phyloP scores from a whole-genome alignment of 257 asterid species.

The Solanum stenotomum region DNA sequence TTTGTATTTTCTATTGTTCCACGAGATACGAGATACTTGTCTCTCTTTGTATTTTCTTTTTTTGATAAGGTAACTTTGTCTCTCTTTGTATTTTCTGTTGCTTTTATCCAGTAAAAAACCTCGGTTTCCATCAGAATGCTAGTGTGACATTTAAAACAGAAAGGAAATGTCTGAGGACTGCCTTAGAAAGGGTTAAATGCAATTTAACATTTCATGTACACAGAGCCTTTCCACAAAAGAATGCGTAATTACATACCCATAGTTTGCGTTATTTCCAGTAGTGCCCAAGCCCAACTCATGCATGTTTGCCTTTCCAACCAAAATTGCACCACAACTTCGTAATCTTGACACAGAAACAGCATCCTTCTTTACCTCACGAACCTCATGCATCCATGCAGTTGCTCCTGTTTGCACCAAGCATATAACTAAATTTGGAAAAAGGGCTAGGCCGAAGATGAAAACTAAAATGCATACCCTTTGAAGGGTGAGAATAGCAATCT shows the following conservation, averaged over 20 bases:
- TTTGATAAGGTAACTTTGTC: no score
- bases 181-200: background rate
- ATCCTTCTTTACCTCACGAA: conserved; percentile 64
- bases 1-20: no score
- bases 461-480: conserved; percentile 49
- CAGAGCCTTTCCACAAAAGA: background rate
- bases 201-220: background rate
- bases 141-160: background rate
- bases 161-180: background rate
- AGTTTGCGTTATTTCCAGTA: conserved; percentile 88
- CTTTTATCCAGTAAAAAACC: no score
- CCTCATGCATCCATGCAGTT: conserved; percentile 78
- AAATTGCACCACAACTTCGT: conserved; percentile 86
- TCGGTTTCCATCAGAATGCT: background rate
- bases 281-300: conserved; percentile 97
- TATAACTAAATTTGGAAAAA: background rate
- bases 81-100: no score
- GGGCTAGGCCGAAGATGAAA: background rate
- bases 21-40: no score
- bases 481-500: conserved; percentile 77
- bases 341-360: conserved; percentile 65
- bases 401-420: conserved; percentile 57
- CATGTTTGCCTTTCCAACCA: conserved; percentile 99
- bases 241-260: conserved; percentile 52
- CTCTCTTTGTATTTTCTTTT: no score